Evolutionary conservation across 108 stramenopile species (phyloP).

Genomic region (Skeletonema potamos): DNA sequence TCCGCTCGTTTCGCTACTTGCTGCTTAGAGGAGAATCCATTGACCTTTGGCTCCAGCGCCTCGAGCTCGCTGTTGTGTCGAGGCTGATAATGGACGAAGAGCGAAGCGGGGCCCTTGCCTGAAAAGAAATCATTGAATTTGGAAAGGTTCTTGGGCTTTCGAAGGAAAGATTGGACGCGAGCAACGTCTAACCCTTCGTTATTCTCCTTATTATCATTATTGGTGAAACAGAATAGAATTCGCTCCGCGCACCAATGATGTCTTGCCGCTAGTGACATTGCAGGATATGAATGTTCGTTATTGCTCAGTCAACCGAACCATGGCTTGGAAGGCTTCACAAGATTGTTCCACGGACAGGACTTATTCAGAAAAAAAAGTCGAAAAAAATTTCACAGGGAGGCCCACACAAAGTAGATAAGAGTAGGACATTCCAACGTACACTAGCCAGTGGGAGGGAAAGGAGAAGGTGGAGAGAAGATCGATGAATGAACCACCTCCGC

Average conservation of each 20-base stretch:
- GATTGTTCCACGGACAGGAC: no score
- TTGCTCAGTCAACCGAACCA: no score
- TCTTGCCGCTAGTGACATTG: constrained; percentile 57
- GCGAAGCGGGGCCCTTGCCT: constrained; percentile 52
- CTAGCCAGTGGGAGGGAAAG: not conserved
- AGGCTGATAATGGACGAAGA: constrained; percentile 74
- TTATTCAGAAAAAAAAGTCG: no score
- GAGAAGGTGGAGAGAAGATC: not conserved
- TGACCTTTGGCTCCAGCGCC: not conserved
- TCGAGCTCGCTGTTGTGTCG: constrained; percentile 32
- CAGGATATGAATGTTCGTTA: no score
- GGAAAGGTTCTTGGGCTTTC: constrained; percentile 44
- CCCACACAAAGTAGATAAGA: no score
- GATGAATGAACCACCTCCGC: not conserved
- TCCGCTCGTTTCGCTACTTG: constrained; percentile 36
- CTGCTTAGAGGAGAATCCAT: not conserved
- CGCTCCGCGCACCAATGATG: constrained; percentile 72
- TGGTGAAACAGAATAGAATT: constrained; percentile 60
- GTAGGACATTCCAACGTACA: not conserved
- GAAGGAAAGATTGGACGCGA: constrained; percentile 56
- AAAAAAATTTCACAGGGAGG: no score
- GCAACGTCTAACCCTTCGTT: constrained; percentile 52
- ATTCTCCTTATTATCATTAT: constrained; percentile 37
- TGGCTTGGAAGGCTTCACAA: no score
- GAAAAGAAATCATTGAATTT: constrained; percentile 64